phyloP scores from a whole-genome alignment of 352 stramenopile species.

The Phytophthora sp. region DNA sequence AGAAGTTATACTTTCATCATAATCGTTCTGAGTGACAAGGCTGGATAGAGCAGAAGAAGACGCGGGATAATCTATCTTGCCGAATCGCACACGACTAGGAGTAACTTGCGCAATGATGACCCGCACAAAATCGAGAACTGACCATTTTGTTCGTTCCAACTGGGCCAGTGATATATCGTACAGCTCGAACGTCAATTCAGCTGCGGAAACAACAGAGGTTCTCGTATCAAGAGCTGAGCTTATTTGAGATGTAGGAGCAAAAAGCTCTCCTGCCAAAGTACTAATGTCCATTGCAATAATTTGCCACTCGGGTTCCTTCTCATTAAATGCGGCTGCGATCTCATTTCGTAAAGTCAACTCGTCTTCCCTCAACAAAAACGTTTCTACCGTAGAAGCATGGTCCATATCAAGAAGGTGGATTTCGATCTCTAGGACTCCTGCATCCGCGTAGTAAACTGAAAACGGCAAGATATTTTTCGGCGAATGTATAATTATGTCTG shows the following conservation, averaged over 20 bases:
- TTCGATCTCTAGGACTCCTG: slow-evolving; percentile 17
- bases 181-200: slow-evolving; percentile 14
- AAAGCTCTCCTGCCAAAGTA: neutral
- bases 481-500: slow-evolving; percentile 22
- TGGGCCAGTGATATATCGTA: slow-evolving; percentile 10
- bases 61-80: slow-evolving; percentile 7
- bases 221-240: neutral
- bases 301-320: slow-evolving; percentile 13
- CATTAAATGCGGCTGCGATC: slow-evolving; percentile 6
- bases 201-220: neutral
- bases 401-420: slow-evolving; percentile 18
- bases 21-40: slow-evolving; percentile 10
- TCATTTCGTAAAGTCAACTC: neutral
- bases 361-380: neutral
- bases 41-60: neutral
- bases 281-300: slow-evolving; percentile 24
- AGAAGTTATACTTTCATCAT: neutral
- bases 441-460: slow-evolving; percentile 8
- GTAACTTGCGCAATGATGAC: neutral
- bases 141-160: slow-evolving; percentile 22
- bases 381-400: slow-evolving; percentile 1
- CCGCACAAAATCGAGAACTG: slow-evolving; percentile 17
- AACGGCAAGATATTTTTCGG: slow-evolving; percentile 5
- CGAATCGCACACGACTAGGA: slow-evolving; percentile 2
- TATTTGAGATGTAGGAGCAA: neutral